phyloP scores from a whole-genome alignment of 192 early-diverging fungal species.

The Pecoramyces ruminantium region DNA sequence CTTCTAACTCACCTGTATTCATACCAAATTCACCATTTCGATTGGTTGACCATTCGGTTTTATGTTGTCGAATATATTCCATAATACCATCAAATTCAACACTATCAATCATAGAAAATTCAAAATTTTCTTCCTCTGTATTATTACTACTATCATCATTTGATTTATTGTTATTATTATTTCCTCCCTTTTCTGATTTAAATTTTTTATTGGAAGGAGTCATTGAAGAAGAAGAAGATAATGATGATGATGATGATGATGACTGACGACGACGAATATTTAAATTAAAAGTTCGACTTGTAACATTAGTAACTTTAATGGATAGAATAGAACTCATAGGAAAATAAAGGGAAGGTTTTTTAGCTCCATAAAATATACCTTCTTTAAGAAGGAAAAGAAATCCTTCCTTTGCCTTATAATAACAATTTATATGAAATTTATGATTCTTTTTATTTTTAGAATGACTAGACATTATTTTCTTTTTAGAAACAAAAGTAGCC shows the following conservation, averaged over 20 bases:
- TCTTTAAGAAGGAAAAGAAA: neutral
- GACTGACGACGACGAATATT: neutral
- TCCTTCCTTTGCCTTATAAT: neutral
- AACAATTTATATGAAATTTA: neutral
- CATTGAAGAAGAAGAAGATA: neutral
- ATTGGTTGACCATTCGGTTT: neutral
- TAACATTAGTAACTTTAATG: neutral
- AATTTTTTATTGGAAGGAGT: neutral
- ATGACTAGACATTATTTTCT: neutral
- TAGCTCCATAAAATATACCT: neutral
- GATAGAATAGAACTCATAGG: neutral
- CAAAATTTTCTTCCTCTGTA: neutral
- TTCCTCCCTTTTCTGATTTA: neutral
- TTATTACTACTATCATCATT: too few relatives aligned
- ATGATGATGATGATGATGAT: neutral
- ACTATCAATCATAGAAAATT: neutral
- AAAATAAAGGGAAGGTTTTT: neutral
- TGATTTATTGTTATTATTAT: neutral
- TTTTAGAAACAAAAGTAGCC: neutral
- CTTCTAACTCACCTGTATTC: neutral
- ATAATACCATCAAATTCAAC: neutral
- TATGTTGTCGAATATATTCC: neutral
- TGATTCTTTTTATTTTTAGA: neutral
- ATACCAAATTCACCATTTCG: neutral
- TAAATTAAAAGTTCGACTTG: neutral